Evolutionary conservation across 208 protist genomes (phyloP).

Genomic region (Leishmania amazonensis): DNA sequence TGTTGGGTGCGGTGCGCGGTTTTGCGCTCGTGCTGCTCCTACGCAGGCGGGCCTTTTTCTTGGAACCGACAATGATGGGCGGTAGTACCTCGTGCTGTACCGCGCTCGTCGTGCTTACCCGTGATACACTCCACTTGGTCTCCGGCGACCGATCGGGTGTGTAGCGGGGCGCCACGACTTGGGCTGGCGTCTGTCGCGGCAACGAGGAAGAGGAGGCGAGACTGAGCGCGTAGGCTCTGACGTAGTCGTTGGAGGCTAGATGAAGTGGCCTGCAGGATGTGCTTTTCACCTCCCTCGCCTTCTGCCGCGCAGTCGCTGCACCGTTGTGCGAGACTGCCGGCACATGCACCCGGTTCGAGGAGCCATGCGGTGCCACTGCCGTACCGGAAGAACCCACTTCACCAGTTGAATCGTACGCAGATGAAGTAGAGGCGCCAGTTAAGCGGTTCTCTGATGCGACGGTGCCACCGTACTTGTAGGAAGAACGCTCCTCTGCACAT

Average conservation of each 20-base stretch:
- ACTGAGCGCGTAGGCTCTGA: not conserved
- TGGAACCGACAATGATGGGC: not conserved
- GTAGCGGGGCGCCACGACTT: not conserved
- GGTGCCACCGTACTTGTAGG: not conserved
- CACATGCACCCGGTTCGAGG: not conserved
- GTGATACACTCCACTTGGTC: not conserved
- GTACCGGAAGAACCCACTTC: not conserved
- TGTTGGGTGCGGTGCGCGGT: not conserved
- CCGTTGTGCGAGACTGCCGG: not conserved
- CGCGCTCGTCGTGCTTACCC: not conserved
- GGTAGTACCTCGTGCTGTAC: slow-evolving; percentile 2
- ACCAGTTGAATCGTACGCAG: not conserved
- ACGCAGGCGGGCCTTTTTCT: not conserved
- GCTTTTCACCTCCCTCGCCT: no score
- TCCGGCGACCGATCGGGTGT: not conserved
- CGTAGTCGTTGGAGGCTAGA: not conserved
- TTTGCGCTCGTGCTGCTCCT: not conserved
- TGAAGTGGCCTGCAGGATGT: not conserved
- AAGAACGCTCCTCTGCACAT: not conserved
- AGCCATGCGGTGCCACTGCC: not conserved
- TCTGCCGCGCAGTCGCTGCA: not conserved
- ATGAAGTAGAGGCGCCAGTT: not conserved
- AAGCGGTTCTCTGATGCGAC: not conserved
- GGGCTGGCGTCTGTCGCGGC: not conserved
- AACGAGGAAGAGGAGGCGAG: not conserved